phyloP scores from a whole-genome alignment of 495 filamentous ascomycete genomes.

The Aspergillus bridgeri region DNA sequence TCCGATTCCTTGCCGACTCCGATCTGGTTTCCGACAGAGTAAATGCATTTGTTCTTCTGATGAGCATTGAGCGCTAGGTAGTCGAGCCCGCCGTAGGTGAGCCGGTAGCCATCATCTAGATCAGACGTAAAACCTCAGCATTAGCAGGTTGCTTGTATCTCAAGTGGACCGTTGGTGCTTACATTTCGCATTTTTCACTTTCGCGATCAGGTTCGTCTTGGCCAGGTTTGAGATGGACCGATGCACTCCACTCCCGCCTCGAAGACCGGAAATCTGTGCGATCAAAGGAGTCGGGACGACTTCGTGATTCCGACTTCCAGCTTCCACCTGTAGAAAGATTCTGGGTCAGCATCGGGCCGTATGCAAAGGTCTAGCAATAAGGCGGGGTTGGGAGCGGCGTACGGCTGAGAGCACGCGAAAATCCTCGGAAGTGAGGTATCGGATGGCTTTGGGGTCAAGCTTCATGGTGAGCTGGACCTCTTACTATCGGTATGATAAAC shows the following conservation, averaged over 20 bases:
- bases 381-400: constrained; percentile 37
- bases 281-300: constrained; percentile 90
- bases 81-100: constrained; percentile 95
- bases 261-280: constrained; percentile 73
- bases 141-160: neutral
- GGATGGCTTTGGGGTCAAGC: constrained; percentile 85
- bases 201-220: constrained; percentile 87
- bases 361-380: constrained; percentile 13
- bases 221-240: constrained; percentile 84
- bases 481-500: neutral
- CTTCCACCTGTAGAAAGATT: constrained; percentile 64
- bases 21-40: constrained; percentile 91
- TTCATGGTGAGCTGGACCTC: constrained; percentile 58
- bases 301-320: constrained; percentile 94
- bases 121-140: constrained; percentile 1
- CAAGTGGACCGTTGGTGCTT: constrained; percentile 9
- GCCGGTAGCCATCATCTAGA: constrained; percentile 88
- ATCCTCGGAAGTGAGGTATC: constrained; percentile 88
- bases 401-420: constrained; percentile 94
- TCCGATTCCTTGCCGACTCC: constrained; percentile 97
- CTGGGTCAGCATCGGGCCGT: constrained; percentile 32
- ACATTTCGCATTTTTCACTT: constrained; percentile 92
- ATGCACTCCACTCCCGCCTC: constrained; percentile 81
- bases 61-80: constrained; percentile 92
- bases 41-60: constrained; percentile 70